Conservation (phyloP, 2,329 filamentous ascomycete species). For the Amauroascus niger region DNA sequence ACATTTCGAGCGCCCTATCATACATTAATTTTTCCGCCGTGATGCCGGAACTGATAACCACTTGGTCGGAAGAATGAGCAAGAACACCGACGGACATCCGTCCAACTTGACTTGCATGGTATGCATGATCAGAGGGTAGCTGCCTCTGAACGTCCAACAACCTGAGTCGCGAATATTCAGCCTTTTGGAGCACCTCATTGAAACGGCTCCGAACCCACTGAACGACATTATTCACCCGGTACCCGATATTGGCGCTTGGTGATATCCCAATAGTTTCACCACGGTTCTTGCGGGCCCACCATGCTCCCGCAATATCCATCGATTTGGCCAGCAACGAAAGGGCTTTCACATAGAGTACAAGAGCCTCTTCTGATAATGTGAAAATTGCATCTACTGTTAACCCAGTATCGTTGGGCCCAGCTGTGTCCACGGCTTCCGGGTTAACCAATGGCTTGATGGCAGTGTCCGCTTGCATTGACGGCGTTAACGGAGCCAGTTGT, state of each 20-base stretch:
- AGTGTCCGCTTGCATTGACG: slow-evolving; percentile 45
- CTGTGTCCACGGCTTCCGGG: slow-evolving; percentile 24
- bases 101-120: slow-evolving; percentile 70
- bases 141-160: slow-evolving; percentile 76
- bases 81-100: slow-evolving; percentile 46
- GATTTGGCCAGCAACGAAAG: slow-evolving; percentile 81
- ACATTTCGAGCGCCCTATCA: slow-evolving; percentile 95
- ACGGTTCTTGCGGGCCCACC: slow-evolving; percentile 77
- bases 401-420: slow-evolving; percentile 44
- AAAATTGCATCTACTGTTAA: slow-evolving; percentile 80
- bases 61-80: slow-evolving; percentile 63
- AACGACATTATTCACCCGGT: slow-evolving; percentile 81
- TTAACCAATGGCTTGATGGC: slow-evolving; percentile 21
- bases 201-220: slow-evolving; percentile 92
- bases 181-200: slow-evolving; percentile 95
- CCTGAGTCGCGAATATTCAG: slow-evolving; percentile 82
- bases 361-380: slow-evolving; percentile 79
- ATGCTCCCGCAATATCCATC: slow-evolving; percentile 87
- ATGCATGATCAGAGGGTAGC: slow-evolving; percentile 74
- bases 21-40: slow-evolving; percentile 98
- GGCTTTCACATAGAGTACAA: slow-evolving; percentile 94
- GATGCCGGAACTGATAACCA: slow-evolving; percentile 75
- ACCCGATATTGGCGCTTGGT: slow-evolving; percentile 46
- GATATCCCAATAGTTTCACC: slow-evolving; percentile 46
- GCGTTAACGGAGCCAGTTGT: slow-evolving; percentile 81